Percentiles rank a stretch among this genome's conserved stretches.
These are phyloP conservation scores for Clavulina sp. DNA, from an alignment of 768 basidiomycete genomes.

Conservation along the genomic window DNA sequence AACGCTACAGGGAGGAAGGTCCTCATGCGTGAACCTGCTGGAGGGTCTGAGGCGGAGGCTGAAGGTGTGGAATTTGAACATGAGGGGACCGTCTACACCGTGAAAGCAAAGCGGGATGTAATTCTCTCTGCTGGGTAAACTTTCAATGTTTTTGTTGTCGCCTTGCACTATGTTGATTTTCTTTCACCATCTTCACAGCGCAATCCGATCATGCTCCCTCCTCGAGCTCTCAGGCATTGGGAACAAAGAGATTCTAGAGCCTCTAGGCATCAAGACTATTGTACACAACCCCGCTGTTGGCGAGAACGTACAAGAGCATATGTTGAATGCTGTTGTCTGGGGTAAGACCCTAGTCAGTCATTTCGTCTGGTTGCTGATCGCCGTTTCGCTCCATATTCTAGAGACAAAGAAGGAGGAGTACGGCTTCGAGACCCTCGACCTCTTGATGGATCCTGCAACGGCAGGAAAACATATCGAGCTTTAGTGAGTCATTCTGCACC, in stretches of 20 bases:
- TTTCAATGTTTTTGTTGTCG: conserved; percentile 7
- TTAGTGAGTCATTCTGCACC: not conserved
- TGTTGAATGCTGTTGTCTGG: not conserved
- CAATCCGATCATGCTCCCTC: conserved; percentile 32
- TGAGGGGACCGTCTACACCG: conserved; percentile 13
- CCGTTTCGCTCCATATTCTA: not conserved
- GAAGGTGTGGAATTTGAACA: conserved; percentile 18
- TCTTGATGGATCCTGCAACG: not conserved
- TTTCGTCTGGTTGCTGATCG: not conserved
- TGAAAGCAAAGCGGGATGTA: conserved; percentile 22
- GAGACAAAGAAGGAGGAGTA: not conserved
- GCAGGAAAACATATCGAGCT: conserved; percentile 1
- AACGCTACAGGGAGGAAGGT: conserved; percentile 1
- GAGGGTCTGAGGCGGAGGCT: conserved; percentile 11
- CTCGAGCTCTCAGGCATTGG: conserved; percentile 59
- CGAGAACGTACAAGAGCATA: conserved; percentile 21
- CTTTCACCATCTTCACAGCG: conserved; percentile 14
- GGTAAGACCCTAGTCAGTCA: not conserved
- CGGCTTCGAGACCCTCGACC: conserved; percentile 3
- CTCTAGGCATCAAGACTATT: conserved; percentile 29
- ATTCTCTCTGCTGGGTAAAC: conserved; percentile 14
- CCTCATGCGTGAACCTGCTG: not conserved
- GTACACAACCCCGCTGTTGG: conserved; percentile 56
- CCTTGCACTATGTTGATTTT: conserved; percentile 16
- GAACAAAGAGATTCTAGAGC: conserved; percentile 27